Conservation (phyloP, 192 early-diverging fungal genomes). For the Coemansia sp. region DNA sequence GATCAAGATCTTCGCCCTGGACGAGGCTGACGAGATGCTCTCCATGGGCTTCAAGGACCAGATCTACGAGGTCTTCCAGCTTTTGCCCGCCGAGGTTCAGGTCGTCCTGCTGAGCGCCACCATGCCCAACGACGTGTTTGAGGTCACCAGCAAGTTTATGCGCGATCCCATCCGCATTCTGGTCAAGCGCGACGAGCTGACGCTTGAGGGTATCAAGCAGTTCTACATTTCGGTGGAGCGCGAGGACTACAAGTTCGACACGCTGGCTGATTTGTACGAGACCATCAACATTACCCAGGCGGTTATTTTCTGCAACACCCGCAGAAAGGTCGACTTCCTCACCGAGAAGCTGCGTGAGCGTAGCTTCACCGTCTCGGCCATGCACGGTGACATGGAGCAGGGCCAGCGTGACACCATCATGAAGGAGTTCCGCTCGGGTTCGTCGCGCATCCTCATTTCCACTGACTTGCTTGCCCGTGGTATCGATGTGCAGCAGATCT, state of each 20-base stretch:
- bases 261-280: slow-evolving; percentile 97
- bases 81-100: slow-evolving; percentile 86
- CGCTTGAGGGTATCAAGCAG: slow-evolving; percentile 95
- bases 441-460: slow-evolving; percentile 94
- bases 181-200: slow-evolving; percentile 96
- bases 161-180: slow-evolving; percentile 97
- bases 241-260: slow-evolving; percentile 99
- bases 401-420: slow-evolving; percentile 94
- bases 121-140: slow-evolving; percentile 93
- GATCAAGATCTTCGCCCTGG: slow-evolving; percentile 98
- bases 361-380: slow-evolving; percentile 95
- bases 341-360: slow-evolving; percentile 92
- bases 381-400: slow-evolving; percentile 99
- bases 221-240: slow-evolving; percentile 98
- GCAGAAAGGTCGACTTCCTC: slow-evolving; percentile 99
- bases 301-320: slow-evolving; percentile 99
- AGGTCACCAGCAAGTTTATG: slow-evolving; percentile 98
- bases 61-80: slow-evolving; percentile 96
- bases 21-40: slow-evolving; percentile 99
- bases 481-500: slow-evolving; percentile 99
- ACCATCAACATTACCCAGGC: slow-evolving; percentile 98
- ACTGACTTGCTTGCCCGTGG: slow-evolving; percentile 98
- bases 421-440: slow-evolving; percentile 99
- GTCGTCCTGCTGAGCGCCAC: slow-evolving; percentile 97
- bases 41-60: slow-evolving; percentile 98